Evolutionary conservation across 768 basidiomycete genomes (phyloP), one percentile per base, ranked within the genome.

Genomic region (Boletus patriciae): DNA sequence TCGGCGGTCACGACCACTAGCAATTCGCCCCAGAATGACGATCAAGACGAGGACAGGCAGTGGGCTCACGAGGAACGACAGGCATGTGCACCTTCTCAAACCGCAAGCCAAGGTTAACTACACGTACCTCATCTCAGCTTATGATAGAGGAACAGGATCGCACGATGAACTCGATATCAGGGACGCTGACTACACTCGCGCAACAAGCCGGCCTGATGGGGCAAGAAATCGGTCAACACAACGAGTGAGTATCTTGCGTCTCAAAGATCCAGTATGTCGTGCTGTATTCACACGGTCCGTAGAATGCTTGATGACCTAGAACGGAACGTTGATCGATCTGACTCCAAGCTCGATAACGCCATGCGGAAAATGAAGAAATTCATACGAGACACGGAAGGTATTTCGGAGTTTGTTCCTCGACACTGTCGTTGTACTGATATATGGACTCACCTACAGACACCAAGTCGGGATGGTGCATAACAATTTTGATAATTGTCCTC

Each of bases 131-230:
- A 8, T 33, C 27, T 46, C 69, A 95, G 92, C 80, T 95, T 69
- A 85, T 98, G 74, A 83, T 98, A 25, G 81, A 80, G 46, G 83
- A 91, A 65, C 97, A 99, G 77, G 97, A 99, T 67, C 80, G 84
- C 29, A 89, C 94, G 0, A 88, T 99, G 64, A 86, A 88, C 53
- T 83, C 88, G 0, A 95, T 99, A 67, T 83, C 88, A 0, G 93
- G 94, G 0, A 94, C 95, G 2, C 72, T 99, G 51, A 84, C 70
- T 54, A 94, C 89, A 1, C 76, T 99, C 8, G 87, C 88, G 0
- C 87, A 91, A 60, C 97, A 98, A 73, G 97, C 97, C 0, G 90
- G 88, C 12, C 76, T 98, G 33, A 99, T 99, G 85, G 96, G 96
- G 0, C 85, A 84, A 55, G 97, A 99, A 69, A 91, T 98, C 48